Evolutionary conservation across 164 flowering plant genomes (phyloP).

Genomic region (Berberis thunbergii): DNA sequence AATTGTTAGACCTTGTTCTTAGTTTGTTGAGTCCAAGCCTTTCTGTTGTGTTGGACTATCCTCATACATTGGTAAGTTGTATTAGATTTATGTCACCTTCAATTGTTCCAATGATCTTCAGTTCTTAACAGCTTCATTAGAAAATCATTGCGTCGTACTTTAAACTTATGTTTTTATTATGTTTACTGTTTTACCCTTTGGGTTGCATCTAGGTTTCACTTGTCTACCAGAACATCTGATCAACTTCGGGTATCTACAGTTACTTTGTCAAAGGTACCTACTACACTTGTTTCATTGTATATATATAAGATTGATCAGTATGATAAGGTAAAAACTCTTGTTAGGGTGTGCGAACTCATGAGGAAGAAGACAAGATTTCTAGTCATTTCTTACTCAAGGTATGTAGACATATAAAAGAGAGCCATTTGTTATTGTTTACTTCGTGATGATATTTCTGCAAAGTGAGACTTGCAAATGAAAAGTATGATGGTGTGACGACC

Average conservation of each 20-base stretch:
- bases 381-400: conserved; percentile 70
- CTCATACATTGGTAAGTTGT: background rate
- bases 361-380: conserved; percentile 81
- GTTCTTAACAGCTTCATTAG: background rate
- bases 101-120: background rate
- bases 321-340: conserved; percentile 31
- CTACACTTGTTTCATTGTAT: background rate
- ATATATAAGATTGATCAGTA: conserved; percentile 20
- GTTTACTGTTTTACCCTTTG: conserved; percentile 1
- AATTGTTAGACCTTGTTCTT: too few species aligned
- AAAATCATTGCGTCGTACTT: conserved; percentile 12
- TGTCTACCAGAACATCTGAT: conserved; percentile 82
- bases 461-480: too few species aligned
- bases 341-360: conserved; percentile 84
- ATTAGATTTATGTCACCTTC: background rate
- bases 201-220: conserved; percentile 62
- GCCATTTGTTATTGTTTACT: background rate
- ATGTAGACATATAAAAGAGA: conserved; percentile 5
- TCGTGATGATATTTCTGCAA: too few species aligned
- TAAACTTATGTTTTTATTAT: background rate
- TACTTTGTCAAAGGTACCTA: conserved; percentile 68
- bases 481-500: too few species aligned
- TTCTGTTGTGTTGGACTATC: background rate
- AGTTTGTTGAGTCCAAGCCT: too few species aligned
- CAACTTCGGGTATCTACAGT: conserved; percentile 57